Evolutionary conservation across 257 asterid genomes (phyloP), one percentile per base, ranked within the genome.

Genomic region (Fraxinus cuspidata): DNA sequence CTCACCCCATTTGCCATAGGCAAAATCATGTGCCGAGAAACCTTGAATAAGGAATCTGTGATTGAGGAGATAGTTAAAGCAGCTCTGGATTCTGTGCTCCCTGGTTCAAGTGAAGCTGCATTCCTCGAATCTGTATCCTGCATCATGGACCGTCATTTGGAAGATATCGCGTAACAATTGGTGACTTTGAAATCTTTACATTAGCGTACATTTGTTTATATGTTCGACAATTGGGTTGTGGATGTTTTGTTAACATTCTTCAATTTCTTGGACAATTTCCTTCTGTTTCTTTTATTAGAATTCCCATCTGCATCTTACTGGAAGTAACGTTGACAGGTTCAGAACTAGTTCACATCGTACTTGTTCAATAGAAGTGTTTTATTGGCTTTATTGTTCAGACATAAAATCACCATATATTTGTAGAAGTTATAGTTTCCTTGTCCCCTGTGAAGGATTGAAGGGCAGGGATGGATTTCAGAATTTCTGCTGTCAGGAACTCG

Each of bases 1-100:
- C 89, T 95, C n/a, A 88, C 97, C 8, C 94, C 97, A 18, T 92
- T 77, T 70, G 83, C 81, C 66, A 94, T 94, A 60, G 97, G 96
- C 76, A 91, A 71, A 85, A 85, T 94, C 70, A 89, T 92, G 92
- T 92, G 96, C 87, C 86, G 97, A 74, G 88, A 88, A 34, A 91
- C 89, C 0, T 83, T 92, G 82, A 88, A 84, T 75, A 87, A 87
- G 81, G 88, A 80, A 81, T 91, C 99, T 5, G 78, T 86, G 49
- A 74, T 94, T 8, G 99, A 94, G 85, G 90, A 88, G 82, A 90
- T 94, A 13, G 83, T 94, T 78, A 81, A 74, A 76, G 97, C 91
- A 83, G 96, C 97, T 25, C 83, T 76, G 70, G 96, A 88, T 67
- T 87, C 87, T 0, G 85, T 90, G 34, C 91, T 92, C 64, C 97